Base-by-base conservation (phyloP, 257 asterid species). In the Nicotiana undulata region DNA sequence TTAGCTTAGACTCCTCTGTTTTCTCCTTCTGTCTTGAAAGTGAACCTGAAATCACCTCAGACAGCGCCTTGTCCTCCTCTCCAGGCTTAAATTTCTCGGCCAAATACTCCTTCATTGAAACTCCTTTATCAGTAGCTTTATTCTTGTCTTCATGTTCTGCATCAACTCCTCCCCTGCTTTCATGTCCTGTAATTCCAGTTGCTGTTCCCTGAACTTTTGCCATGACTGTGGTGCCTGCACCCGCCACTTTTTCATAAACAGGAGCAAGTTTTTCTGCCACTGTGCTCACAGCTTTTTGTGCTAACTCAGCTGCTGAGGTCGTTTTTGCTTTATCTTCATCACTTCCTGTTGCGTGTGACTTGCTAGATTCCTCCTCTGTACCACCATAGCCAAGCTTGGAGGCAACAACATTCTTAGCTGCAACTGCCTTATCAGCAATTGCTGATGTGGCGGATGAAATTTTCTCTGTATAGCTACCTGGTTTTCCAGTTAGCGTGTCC, bases 41-140 rank as follows among this genome's bases (percentile, higher is more conserved):
- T 0, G 87, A 81, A 3, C 84, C 91, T 0, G 88, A 82, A 51
- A 95, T 93, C 77, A 79, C 86, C 40, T 89, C 89, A 0, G 98
- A 95, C 1, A 95, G 76, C 4, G 92, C 98, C 82, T 84, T 92
- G 31, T 93, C 98, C 34, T 94, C 98, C 1, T 93, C 98, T 0
- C 97, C 90, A 0, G 97, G 98, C 80, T 82, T 86, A 3, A 93
- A 76, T 68, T 89, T 93, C 83, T 85, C 93, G 0, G 84, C 88
- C 77, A 86, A 59, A 78, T 88, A 91, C 55, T 83, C 91, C 83
- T 74, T 93, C 79, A 90, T 85, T 0, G 98, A 89, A 31, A 84
- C 89, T 0, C 93, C 96, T 86, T 86, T 90, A 34, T 89, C 91
- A 9, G 80, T 60, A 13, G 60, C 86, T 9, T 24, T 18, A 2